Conservation (phyloP, 768 basidiomycete genomes). For the Asterophora lycoperdoides region DNA sequence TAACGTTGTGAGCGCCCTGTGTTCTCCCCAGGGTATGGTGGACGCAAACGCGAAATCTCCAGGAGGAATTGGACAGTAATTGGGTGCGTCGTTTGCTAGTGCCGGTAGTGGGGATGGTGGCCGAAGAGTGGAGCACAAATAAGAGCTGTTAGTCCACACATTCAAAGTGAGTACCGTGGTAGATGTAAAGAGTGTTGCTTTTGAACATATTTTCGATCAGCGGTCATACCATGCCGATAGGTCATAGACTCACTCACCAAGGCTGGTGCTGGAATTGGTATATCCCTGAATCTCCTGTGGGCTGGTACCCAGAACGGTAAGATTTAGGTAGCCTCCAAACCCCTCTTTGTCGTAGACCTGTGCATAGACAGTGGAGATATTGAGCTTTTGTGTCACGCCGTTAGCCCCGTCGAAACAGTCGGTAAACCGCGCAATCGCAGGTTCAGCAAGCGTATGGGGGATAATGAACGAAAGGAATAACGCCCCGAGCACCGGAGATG, state of each 20-base stretch:
- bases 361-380: conserved; percentile 66
- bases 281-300: conserved; percentile 56
- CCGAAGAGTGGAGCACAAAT: conserved; percentile 73
- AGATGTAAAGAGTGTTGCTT: conserved; percentile 85
- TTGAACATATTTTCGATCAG: conserved; percentile 14
- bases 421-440: conserved; percentile 56
- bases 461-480: conserved; percentile 25
- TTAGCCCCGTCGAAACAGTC: conserved; percentile 58
- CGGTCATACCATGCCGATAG: conserved; percentile 8
- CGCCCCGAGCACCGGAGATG: conserved; percentile 13
- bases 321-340: conserved; percentile 50
- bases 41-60: conserved; percentile 83
- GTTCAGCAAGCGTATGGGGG: conserved; percentile 40
- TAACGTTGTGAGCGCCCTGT: conserved; percentile 78
- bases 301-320: conserved; percentile 67
- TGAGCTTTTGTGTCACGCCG: conserved; percentile 52
- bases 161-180: conserved; percentile 76
- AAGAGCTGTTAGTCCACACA: conserved; percentile 65
- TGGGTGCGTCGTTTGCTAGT: conserved; percentile 31
- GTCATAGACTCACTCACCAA: conserved; percentile 47
- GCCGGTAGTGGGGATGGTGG: conserved; percentile 70
- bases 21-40: conserved; percentile 58
- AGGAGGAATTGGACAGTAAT: conserved; percentile 73
- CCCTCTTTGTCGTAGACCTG: conserved; percentile 52
- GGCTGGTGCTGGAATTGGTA: conserved; percentile 54